phyloP scores from a whole-genome alignment of 441 rosid species.

The Adansonia madagascariensis region DNA sequence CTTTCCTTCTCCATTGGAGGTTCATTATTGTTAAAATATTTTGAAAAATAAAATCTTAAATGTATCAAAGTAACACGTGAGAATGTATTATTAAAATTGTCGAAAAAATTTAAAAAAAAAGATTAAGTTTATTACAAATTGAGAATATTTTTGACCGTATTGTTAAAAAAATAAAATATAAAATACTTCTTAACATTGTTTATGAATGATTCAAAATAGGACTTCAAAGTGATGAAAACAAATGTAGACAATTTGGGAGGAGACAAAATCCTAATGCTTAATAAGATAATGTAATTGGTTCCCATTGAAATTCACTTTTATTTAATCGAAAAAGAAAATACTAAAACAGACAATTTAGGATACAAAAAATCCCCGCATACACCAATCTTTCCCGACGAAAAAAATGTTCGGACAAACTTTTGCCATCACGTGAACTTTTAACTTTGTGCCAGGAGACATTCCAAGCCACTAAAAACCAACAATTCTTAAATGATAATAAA shows the following conservation, averaged over 20 bases:
- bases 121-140: too few relatives aligned
- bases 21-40: too few relatives aligned
- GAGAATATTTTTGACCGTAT: too few relatives aligned
- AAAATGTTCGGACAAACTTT: slow-evolving; percentile 33
- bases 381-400: neutral
- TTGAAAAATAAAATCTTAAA: too few relatives aligned
- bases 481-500: slow-evolving; percentile 8
- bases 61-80: too few relatives aligned
- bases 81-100: too few relatives aligned
- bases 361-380: slow-evolving; percentile 30
- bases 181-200: neutral
- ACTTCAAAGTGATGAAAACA: neutral
- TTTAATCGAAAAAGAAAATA: slow-evolving; percentile 12
- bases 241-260: neutral
- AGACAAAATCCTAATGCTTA: neutral
- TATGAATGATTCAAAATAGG: neutral
- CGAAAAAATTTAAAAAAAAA: too few relatives aligned
- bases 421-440: slow-evolving; percentile 26
- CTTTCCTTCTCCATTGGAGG: too few relatives aligned
- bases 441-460: neutral
- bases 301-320: neutral
- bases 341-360: slow-evolving; percentile 34
- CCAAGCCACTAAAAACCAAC: slow-evolving; percentile 16
- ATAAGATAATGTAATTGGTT: neutral
- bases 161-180: too few relatives aligned